phyloP scores from a whole-genome alignment of 257 asterid genomes.

The Rubia yunnanensis region DNA sequence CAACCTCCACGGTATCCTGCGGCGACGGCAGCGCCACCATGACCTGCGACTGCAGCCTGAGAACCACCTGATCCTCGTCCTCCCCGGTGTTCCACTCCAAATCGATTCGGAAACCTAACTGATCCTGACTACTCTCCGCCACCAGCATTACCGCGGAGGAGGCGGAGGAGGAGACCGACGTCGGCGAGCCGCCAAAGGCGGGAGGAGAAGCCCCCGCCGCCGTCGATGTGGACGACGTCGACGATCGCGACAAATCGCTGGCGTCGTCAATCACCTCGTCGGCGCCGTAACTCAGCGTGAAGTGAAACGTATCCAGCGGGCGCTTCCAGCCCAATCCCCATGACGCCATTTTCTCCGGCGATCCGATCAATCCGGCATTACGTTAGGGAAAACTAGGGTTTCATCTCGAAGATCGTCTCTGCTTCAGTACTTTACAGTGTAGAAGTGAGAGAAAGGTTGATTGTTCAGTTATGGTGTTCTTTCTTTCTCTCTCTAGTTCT shows the following conservation, averaged over 20 bases:
- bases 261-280: slow-evolving; percentile 67
- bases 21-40: slow-evolving; percentile 95
- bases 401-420: neutral
- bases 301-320: slow-evolving; percentile 80
- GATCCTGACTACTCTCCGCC: slow-evolving; percentile 34
- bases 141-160: slow-evolving; percentile 36
- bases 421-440: neutral
- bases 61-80: slow-evolving; percentile 88
- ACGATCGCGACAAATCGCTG: slow-evolving; percentile 51
- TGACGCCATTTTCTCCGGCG: slow-evolving; percentile 52
- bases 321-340: slow-evolving; percentile 99
- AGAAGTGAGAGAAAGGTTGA: neutral
- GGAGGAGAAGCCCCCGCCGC: slow-evolving; percentile 2
- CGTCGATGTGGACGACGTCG: slow-evolving; percentile 16
- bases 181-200: slow-evolving; percentile 26
- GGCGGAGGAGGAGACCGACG: slow-evolving; percentile 15
- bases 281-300: slow-evolving; percentile 68
- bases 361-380: neutral
- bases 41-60: slow-evolving; percentile 89
- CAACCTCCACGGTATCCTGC: slow-evolving; percentile 69
- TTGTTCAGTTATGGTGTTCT: slow-evolving; percentile 2
- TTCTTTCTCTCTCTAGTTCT: neutral
- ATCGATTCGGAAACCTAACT: slow-evolving; percentile 52
- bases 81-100: slow-evolving; percentile 85
- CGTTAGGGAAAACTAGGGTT: neutral